A percentile compares a stretch with the other conserved stretches of the same genome.
These are phyloP conservation scores for Globisporangium nagaii DNA, from an alignment of 352 stramenopile genomes.

Conservation along the genomic window DNA sequence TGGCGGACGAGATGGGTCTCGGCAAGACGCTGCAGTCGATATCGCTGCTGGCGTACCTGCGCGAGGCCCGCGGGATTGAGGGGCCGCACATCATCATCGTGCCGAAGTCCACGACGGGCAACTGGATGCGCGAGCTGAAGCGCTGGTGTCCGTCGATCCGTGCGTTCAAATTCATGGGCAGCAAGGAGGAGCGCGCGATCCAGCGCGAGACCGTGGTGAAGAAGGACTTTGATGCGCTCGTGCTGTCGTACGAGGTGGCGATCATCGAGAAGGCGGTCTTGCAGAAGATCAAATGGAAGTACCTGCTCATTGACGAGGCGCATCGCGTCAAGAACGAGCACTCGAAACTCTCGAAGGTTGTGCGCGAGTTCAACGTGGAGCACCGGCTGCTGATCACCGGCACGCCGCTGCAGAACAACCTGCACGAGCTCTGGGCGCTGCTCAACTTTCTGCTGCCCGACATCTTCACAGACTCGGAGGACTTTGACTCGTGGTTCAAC, in stretches of 20 bases:
- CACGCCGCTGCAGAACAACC: constrained; percentile 99
- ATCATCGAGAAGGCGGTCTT: constrained; percentile 94
- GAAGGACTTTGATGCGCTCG: constrained; percentile 89
- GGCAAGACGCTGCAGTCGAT: constrained; percentile 98
- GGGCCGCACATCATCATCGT: constrained; percentile 98
- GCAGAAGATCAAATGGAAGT: constrained; percentile 95
- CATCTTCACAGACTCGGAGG: constrained; percentile 94
- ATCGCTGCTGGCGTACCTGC: constrained; percentile 94
- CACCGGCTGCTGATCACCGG: constrained; percentile 95
- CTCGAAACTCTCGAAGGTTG: constrained; percentile 83
- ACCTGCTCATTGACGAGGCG: constrained; percentile 98
- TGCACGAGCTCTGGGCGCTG: constrained; percentile 99
- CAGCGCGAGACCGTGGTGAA: constrained; percentile 83
- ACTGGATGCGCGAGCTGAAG: constrained; percentile 98
- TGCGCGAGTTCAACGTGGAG: constrained; percentile 90
- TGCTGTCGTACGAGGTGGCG: constrained; percentile 91
- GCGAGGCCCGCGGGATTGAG: constrained; percentile 90
- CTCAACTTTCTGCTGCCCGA: constrained; percentile 98
- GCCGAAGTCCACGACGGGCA: constrained; percentile 97
- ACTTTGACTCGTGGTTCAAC: constrained; percentile 99
- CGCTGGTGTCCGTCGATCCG: constrained; percentile 94
- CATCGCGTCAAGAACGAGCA: constrained; percentile 98
- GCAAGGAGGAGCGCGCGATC: constrained; percentile 91
- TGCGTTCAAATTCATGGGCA: constrained; percentile 96
- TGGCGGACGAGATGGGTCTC: constrained; percentile 88